Conservation (phyloP, 2,329 filamentous ascomycete species). For the Nemania sp. region DNA sequence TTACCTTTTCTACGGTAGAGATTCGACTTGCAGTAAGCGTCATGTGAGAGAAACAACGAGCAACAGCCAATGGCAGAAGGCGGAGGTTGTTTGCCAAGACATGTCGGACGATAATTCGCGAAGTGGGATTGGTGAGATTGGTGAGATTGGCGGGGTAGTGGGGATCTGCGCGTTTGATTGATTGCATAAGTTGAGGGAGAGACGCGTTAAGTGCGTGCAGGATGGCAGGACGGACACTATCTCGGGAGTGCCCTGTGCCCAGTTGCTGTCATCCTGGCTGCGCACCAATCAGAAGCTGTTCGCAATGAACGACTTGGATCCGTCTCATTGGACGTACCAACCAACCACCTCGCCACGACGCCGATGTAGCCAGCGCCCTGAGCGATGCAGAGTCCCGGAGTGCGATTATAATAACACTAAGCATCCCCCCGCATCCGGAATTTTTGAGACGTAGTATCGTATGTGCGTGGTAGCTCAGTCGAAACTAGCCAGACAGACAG, state of each 20-base stretch:
- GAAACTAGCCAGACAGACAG: not conserved
- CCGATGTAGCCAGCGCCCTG: not conserved
- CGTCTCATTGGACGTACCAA: slow-evolving; percentile 12
- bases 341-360: slow-evolving; percentile 16
- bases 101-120: not conserved
- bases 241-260: too few relatives aligned
- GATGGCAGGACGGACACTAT: not conserved
- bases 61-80: slow-evolving; percentile 17
- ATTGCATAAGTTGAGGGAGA: slow-evolving; percentile 22
- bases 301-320: slow-evolving; percentile 5
- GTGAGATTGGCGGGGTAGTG: slow-evolving; percentile 19
- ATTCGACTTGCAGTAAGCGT: slow-evolving; percentile 17
- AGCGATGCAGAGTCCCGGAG: not conserved
- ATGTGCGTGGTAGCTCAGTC: not conserved
- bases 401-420: slow-evolving; percentile 15
- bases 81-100: slow-evolving; percentile 19
- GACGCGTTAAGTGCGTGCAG: slow-evolving; percentile 27
- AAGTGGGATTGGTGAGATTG: slow-evolving; percentile 12
- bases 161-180: slow-evolving; percentile 26
- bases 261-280: slow-evolving; percentile 4
- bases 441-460: not conserved
- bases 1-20: slow-evolving; percentile 8
- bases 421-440: not conserved
- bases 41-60: slow-evolving; percentile 17
- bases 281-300: slow-evolving; percentile 19